phyloP scores from a whole-genome alignment of 495 filamentous ascomycete genomes.

The Talaromyces wortmannii region DNA sequence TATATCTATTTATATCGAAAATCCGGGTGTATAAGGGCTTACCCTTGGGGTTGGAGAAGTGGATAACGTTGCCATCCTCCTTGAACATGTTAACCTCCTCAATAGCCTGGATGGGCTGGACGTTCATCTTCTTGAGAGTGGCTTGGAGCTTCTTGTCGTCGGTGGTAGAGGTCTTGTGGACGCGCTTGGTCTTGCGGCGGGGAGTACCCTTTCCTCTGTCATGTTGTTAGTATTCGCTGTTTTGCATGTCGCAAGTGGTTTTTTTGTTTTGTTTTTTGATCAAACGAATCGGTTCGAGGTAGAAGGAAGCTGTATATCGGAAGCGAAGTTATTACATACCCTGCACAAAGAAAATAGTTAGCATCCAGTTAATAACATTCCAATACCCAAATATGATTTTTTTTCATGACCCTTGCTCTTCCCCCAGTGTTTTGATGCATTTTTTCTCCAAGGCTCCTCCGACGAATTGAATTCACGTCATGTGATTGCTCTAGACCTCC shows the following conservation, averaged over 20 bases:
- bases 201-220: constrained; percentile 95
- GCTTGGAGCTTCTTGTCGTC: constrained; percentile 99
- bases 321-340: constrained; percentile 20
- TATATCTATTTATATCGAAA: neutral
- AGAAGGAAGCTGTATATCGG: neutral
- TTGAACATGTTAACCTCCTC: constrained; percentile 99
- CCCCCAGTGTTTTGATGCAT: neutral
- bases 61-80: constrained; percentile 98
- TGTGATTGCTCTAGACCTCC: neutral
- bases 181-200: constrained; percentile 96
- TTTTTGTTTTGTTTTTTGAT: constrained; percentile 8
- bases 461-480: neutral
- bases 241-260: neutral
- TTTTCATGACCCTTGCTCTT: neutral
- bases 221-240: neutral
- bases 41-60: constrained; percentile 97
- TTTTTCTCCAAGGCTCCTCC: neutral
- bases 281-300: neutral
- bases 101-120: constrained; percentile 95
- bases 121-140: constrained; percentile 89
- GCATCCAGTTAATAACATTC: neutral
- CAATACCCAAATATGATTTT: neutral
- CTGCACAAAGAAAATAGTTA: constrained; percentile 11
- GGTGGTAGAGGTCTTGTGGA: constrained; percentile 78
- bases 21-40: constrained; percentile 21